phyloP scores from a whole-genome alignment of 306 rosid species.

The Arachis hypogaea region DNA sequence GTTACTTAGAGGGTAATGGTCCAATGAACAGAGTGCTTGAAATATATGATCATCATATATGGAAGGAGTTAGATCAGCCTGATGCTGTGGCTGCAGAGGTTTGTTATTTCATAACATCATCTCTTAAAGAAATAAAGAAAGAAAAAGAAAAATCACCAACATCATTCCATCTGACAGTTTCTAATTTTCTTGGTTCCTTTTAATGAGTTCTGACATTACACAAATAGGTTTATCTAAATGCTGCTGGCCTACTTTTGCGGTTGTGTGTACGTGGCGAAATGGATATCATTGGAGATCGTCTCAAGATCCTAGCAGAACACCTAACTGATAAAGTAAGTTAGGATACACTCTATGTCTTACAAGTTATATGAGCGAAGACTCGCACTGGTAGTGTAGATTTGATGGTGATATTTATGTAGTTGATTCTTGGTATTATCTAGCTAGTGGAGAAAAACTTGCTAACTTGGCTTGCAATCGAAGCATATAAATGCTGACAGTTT shows the following conservation, averaged over 20 bases:
- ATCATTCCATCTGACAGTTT: slow-evolving; percentile 9
- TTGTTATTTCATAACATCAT: background rate
- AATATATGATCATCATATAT: slow-evolving; percentile 60
- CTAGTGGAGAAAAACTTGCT: background rate
- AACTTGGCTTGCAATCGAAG: background rate
- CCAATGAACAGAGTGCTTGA: slow-evolving; percentile 49
- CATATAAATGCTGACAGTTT: background rate
- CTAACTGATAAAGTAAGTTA: slow-evolving; percentile 57
- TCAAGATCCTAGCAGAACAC: slow-evolving; percentile 47
- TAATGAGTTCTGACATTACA: slow-evolving; percentile 30
- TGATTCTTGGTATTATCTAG: background rate
- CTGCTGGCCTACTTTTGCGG: slow-evolving; percentile 57
- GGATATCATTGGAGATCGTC: slow-evolving; percentile 50
- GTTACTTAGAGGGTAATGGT: slow-evolving; percentile 66
- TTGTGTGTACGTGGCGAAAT: slow-evolving; percentile 53
- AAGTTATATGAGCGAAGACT: slow-evolving; percentile 12
- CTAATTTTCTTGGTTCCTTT: slow-evolving; percentile 1
- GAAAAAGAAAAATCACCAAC: background rate
- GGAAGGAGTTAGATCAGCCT: slow-evolving; percentile 65
- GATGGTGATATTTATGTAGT: slow-evolving; percentile 2
- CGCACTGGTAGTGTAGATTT: background rate
- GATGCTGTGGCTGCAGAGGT: slow-evolving; percentile 57
- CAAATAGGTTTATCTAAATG: slow-evolving; percentile 74
- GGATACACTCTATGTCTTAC: background rate
- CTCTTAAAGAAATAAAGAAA: no score